Base-by-base conservation (phyloP, 2,329 filamentous ascomycete species). In the Aspergillus unguis region DNA sequence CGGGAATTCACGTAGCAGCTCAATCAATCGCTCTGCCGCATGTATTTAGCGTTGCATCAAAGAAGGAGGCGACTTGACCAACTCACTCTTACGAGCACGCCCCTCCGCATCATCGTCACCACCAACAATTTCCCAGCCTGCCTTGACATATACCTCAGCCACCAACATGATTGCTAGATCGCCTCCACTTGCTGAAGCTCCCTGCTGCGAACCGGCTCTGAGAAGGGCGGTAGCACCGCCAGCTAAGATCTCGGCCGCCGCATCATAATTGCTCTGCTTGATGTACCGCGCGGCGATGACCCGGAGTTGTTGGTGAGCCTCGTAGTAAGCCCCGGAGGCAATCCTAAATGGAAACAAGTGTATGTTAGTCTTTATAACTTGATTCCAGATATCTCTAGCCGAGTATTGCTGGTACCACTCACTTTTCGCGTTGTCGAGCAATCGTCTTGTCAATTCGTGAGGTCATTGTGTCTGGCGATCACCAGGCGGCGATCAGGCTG, bases 221-320 rank as follows among this genome's bases (percentile, higher is more conserved):
- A 99, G 82, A 7, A 99, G 82, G 28, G 92, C 86, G 62, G 88
- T 85, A 1, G 92, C 87, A 57, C 96, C 94, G 59, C 83, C 87
- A 71, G 83, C 86, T 59, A 99, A 82, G 59, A 97, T 87, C 62
- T 96, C 89, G 69, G 91, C 86, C 44, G 95, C 94, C 9, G 90
- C 87, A 61, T 80, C 72, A 82, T 88, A 96, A 80, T 92, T 92
- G 56, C 83, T 78, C 40, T 87, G 81, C 77, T 97, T 97, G 71
- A 92, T 85, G 76, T 99, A 95, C 53, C 95, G 91, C 36, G 90
- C 87, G 56, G 92, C 92, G 62, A 96, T 92, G 50, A 96, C 92
- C 58, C 94, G 90, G 61, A 96, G 90, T 78, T 99, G 94, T 74
- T 99, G 94, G 76, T 97, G 92, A 53, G 94, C 94, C 81, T 99